These are phyloP conservation scores for Cladosporium austrohemisphaericum DNA, from an alignment of 2,329 filamentous ascomycete genomes.

Conservation along the genomic window DNA sequence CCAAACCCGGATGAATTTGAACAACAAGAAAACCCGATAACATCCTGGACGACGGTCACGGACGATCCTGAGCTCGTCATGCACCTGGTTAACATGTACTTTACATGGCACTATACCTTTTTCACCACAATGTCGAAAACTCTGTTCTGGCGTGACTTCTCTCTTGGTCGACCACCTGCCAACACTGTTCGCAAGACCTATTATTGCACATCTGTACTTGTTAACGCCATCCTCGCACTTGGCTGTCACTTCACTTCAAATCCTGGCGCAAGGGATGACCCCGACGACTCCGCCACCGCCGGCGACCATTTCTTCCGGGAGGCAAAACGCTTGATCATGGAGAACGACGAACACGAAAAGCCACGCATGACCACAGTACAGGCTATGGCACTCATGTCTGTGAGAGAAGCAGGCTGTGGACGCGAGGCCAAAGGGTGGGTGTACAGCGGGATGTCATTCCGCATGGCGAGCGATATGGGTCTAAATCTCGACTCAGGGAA, in stretches of 20 bases:
- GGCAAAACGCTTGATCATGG: constrained; percentile 81
- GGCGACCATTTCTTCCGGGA: constrained; percentile 96
- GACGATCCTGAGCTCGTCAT: constrained; percentile 72
- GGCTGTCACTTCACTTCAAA: constrained; percentile 89
- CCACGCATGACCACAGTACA: constrained; percentile 87
- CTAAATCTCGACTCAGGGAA: constrained; percentile 78
- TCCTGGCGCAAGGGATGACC: constrained; percentile 65
- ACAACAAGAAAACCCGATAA: constrained; percentile 64
- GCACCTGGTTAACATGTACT: constrained; percentile 95
- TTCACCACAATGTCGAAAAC: constrained; percentile 86
- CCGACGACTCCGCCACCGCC: constrained; percentile 75
- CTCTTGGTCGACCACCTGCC: constrained; percentile 61
- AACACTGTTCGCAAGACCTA: constrained; percentile 52
- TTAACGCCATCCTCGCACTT: constrained; percentile 89
- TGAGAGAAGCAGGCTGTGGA: constrained; percentile 89
- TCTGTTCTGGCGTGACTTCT: constrained; percentile 82
- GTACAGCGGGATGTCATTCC: constrained; percentile 96
- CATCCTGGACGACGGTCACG: constrained; percentile 85
- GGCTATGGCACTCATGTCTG: constrained; percentile 90
- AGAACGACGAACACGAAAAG: constrained; percentile 90
- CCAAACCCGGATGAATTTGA: constrained; percentile 42
- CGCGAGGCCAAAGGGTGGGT: constrained; percentile 96
- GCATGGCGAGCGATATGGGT: constrained; percentile 93
- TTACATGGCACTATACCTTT: constrained; percentile 95
- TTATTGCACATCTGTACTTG: constrained; percentile 84